Conservation (phyloP, 331 rosid species). For the Dryas integrifolia region DNA sequence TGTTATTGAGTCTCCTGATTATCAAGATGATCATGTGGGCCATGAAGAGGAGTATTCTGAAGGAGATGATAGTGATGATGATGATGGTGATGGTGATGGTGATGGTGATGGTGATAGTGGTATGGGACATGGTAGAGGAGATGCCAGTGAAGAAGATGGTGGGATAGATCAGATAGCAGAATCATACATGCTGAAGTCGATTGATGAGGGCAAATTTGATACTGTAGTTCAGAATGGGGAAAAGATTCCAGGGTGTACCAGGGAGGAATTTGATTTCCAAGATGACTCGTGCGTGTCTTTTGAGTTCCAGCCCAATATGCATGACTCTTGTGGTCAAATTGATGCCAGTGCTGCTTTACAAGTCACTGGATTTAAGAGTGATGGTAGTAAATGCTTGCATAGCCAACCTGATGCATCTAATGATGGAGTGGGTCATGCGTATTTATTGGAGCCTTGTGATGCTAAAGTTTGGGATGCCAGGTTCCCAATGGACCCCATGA, state of each 20-base stretch:
- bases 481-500: constrained; percentile 26
- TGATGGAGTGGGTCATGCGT: constrained; percentile 26
- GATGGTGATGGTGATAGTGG: not conserved
- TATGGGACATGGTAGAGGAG: constrained; percentile 22
- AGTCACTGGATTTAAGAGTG: constrained; percentile 28
- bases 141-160: constrained; percentile 20
- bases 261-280: constrained; percentile 32
- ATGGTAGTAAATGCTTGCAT: constrained; percentile 22
- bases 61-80: constrained; percentile 22
- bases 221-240: constrained; percentile 20
- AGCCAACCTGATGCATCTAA: constrained; percentile 30
- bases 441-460: constrained; percentile 38
- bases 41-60: constrained; percentile 24
- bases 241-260: constrained; percentile 17
- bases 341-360: constrained; percentile 27
- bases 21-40: constrained; percentile 28
- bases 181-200: constrained; percentile 15
- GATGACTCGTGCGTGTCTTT: constrained; percentile 60
- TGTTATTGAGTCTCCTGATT: constrained; percentile 43
- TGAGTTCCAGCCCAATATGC: constrained; percentile 35
- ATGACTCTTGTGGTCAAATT: constrained; percentile 26
- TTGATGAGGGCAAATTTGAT: constrained; percentile 23
- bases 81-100: not conserved
- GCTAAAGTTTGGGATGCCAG: constrained; percentile 48
- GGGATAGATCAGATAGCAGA: constrained; percentile 15